Base-by-base conservation (phyloP, 2,329 filamentous ascomycete species). In the Diaporthe longicolla region DNA sequence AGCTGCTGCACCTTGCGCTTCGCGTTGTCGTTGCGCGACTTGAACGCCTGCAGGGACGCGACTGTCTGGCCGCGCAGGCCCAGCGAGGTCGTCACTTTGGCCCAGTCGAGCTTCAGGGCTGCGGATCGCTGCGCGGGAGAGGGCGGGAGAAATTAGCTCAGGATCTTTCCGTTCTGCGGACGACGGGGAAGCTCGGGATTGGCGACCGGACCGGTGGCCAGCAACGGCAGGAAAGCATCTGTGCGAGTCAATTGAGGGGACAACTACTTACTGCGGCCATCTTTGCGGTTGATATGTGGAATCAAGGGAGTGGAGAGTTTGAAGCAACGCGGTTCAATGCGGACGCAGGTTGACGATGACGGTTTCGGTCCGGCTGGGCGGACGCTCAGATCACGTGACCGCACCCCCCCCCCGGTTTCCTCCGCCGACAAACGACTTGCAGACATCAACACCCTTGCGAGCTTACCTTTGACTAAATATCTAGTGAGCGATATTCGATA, bases 71-170 rank as follows among this genome's bases (percentile, higher is more conserved):
- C 97, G 86, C 94, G 94, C 85, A 99, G 95, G 85, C 96, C 96
- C 82, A 99, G 95, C 83, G 96, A 97, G 87, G 91, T 92, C 87
- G 93, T 93, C 83, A 99, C 92, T 89, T 97, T 97, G 88, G 92
- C 92, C 97, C 97, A 99, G 93, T 99, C 97, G 90, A 99, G 92
- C 92, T 98, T 99, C 87, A 97, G 92, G 87, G 96, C 95, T 90
- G 96, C 95, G 91, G 95, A 98, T 91, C 95, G 94, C 96, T 98
- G 85, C 85, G 77, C 76, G 75, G 77, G 76, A 68, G 71, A 76
- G 78, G 78, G 73, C 77, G 78, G 75, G 79, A 78, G 82, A 87
- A 89, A 89, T 90, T 89, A 90, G 88, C 88, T 89, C 88, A 88
- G 78, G 75, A 71, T 57, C 58, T 43, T 52, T 52, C 21, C 17